These are phyloP conservation scores for Diaporthe eres DNA, from an alignment of 2,329 filamentous ascomycete species.

Conservation along the genomic window DNA sequence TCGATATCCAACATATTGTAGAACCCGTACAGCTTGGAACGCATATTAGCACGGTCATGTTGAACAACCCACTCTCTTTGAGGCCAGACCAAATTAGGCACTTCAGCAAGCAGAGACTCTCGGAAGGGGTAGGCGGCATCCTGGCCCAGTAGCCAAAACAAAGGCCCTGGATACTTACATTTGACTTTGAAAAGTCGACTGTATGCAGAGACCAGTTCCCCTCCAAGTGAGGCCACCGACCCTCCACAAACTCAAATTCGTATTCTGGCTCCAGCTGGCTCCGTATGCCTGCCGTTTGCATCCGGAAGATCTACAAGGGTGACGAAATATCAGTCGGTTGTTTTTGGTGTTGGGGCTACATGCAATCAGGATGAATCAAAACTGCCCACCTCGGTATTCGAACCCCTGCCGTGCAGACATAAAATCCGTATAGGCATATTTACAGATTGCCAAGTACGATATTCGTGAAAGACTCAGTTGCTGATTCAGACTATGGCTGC, in stretches of 20 bases:
- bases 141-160: background rate
- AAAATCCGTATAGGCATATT: slow-evolving; percentile 37
- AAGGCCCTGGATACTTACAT: slow-evolving; percentile 19
- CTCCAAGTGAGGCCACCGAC: slow-evolving; percentile 39
- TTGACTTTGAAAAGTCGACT: slow-evolving; percentile 40
- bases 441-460: slow-evolving; percentile 7
- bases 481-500: slow-evolving; percentile 3
- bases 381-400: slow-evolving; percentile 35
- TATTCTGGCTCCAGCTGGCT: slow-evolving; percentile 38
- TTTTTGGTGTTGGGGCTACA: background rate
- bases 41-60: background rate
- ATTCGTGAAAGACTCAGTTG: slow-evolving; percentile 19
- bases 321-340: slow-evolving; percentile 12
- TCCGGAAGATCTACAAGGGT: slow-evolving; percentile 37
- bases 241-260: slow-evolving; percentile 41
- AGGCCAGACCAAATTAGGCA: background rate
- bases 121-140: background rate
- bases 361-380: background rate
- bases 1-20: slow-evolving; percentile 39
- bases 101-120: background rate
- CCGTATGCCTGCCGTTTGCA: slow-evolving; percentile 40
- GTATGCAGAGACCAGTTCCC: slow-evolving; percentile 41
- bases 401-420: slow-evolving; percentile 37
- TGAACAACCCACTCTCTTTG: slow-evolving; percentile 2
- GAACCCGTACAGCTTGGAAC: slow-evolving; percentile 36